A percentile compares a stretch with the other conserved stretches of the same genome.
phyloP scores from a whole-genome alignment of 352 stramenopile genomes.

The Phytophthora vignae region DNA sequence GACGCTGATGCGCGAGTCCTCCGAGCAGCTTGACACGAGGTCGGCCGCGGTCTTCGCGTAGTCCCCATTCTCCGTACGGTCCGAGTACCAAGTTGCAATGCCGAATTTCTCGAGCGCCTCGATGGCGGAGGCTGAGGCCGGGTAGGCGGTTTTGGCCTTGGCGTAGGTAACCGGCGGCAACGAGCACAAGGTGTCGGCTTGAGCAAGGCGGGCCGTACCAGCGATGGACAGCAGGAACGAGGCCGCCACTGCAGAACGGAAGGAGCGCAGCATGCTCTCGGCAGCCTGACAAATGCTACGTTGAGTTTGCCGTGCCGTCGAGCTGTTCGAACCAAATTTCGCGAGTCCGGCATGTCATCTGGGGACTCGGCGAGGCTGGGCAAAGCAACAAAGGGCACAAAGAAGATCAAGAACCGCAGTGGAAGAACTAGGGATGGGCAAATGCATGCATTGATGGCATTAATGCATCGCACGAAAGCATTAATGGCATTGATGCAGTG shows the following conservation, averaged over 20 bases:
- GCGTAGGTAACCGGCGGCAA: slow-evolving; percentile 53
- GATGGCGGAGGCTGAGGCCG: slow-evolving; percentile 56
- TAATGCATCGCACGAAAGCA: too few relatives aligned
- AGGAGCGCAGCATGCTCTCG: slow-evolving; percentile 25
- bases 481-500: too few relatives aligned
- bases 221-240: slow-evolving; percentile 22
- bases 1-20: slow-evolving; percentile 57
- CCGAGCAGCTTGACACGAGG: slow-evolving; percentile 45
- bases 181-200: slow-evolving; percentile 59
- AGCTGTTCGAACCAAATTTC: slow-evolving; percentile 25
- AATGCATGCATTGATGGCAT: too few relatives aligned
- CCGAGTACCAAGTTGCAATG: slow-evolving; percentile 77
- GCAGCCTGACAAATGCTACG: slow-evolving; percentile 11
- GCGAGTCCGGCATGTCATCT: slow-evolving; percentile 21
- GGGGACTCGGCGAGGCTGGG: slow-evolving; percentile 8
- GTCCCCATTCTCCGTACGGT: slow-evolving; percentile 50
- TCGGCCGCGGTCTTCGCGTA: slow-evolving; percentile 40
- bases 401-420: slow-evolving; percentile 15
- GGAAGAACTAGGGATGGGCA: too few relatives aligned
- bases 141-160: slow-evolving; percentile 52
- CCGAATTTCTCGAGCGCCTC: slow-evolving; percentile 57
- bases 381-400: slow-evolving; percentile 12
- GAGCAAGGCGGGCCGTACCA: slow-evolving; percentile 8
- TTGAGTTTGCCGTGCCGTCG: background rate
- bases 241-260: slow-evolving; percentile 15